Base-by-base conservation (phyloP, 345 rosid species). In the Eucalyptus cloeziana region DNA sequence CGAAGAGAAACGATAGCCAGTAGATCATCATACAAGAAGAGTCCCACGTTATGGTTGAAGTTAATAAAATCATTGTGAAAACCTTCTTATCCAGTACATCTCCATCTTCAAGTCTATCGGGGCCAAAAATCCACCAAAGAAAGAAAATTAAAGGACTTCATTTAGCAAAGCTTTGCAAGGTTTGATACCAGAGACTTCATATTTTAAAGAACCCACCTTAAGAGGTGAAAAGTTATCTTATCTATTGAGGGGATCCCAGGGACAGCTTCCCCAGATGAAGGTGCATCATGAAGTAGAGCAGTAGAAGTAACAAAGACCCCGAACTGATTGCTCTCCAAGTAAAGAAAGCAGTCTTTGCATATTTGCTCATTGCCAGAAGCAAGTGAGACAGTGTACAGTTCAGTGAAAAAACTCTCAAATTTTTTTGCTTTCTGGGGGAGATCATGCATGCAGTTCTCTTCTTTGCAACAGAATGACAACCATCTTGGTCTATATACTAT, bases 261-360 rank as follows among this genome's bases (percentile, higher is more conserved):
- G 88, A 96, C 93, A 49, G 98, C 98, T 45, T 94, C 96, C n/a
- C 93, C 97, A 44, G 56, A 86, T 88, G 96, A 91, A 88, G 98
- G 93, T 4, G 96, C 93, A 89, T 96, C 99, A 86, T 96, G 99
- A 92, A 94, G 91, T 93, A 94, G 99, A 49, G 97, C 91, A 24
- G 99, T 95, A 54, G 98, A 95, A 86, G 99, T 96, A 89, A 97
- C 99, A 92, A 98, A 98, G 40, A 98, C 89, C 58, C 98, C 99
- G 31, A 96, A 96, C 71, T 95, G 96, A 60, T 87, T 91, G 89
- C 92, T 88, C 89, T 94, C 96, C 92, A 94, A 50, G 92, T 95
- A 97, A 31, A 98, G 95, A 88, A 98, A 98, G 94, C 97, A 96
- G 92, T 98, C 99, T 92, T 96, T 97, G 90, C 96, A 97, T 89